Base-by-base conservation (phyloP, 2,329 filamentous ascomycete species). In the Coniochaeta ligniaria region DNA sequence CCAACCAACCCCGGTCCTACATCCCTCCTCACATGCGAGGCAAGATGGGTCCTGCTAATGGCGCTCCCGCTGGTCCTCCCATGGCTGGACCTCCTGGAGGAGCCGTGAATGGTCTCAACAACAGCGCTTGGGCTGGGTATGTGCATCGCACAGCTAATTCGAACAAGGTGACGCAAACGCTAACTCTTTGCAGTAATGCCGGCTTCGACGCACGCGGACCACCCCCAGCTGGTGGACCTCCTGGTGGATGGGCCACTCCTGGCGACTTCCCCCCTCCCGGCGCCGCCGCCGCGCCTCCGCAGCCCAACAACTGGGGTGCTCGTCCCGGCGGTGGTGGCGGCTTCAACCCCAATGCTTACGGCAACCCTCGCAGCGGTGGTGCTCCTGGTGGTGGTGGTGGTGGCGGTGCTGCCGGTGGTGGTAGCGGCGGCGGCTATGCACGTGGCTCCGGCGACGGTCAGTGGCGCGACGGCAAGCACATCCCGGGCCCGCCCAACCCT, bases 401-500 rank as follows among this genome's bases (percentile, higher is more conserved):
- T 38, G 67, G 65, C 59, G 66, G 66, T 52, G 72, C 70, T 64
- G 74, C 6, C 52, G 73, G 74, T 52, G 78, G 81, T 63, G 80
- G 74, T 52, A 78, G 81, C 63, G 80, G 80, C 63, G 79, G 78
- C 65, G 79, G 81, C 67, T 69, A 82, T 71, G 82, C 87, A 70
- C 87, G 90, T 70, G 92, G 93, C 70, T 96, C 92, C 73, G 95
- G 95, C 71, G 95, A 98, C 72, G 95, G 95, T 71, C 88, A 92
- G 80, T 99, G 95, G 95, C 87, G 88, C 72, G 94, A 98, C 67
- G 95, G 95, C 76, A 96, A 98, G 83, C 95, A 99, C 80, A 81
- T 97, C 69, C 85, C 94, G 63, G 95, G 95, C 61, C 92, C 93
- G 65, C 76, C 88, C 69, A 98, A 98, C 80, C 84, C 88, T 65